Base-by-base conservation (phyloP, 2,329 filamentous ascomycete genomes). In the Phialophora expanda region DNA sequence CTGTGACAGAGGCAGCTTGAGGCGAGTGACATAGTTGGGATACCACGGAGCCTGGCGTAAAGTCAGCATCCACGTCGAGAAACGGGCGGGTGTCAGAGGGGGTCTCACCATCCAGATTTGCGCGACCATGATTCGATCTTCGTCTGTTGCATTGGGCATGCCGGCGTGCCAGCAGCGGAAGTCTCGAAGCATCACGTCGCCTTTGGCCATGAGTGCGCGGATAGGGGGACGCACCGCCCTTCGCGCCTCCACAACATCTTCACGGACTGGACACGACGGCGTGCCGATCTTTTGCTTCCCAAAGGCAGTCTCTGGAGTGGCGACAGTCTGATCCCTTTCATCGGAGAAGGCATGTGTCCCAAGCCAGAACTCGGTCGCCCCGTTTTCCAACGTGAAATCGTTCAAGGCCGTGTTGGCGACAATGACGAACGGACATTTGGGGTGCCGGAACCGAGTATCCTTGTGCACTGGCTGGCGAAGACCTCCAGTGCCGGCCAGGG, bases 291-390 rank as follows among this genome's bases (percentile, higher is more conserved):
- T 63, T 51, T 63, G 57, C 20, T 65, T 57, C 38, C 38, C 55
- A 53, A 48, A 38, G 32, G 61, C 63, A 9, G 61, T 54, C 38
- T 57, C 62, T 5, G 61, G 55, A 8, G 71, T 72, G 14, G 75
- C 73, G 38, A 73, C 58, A 44, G 72, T 69, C 70, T 79, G 76
- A 62, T 79, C 76, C 12, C 54, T 57, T 26, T 70, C 66, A 1
- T 70, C 71, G 4, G 77, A 78, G 66, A 71, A 69, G 14, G 74
- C 74, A 66, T 79, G 76, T n/a, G 76, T 76, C 2, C 78, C 78
- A 6, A 79, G 75, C 78, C 77, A 80, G 70, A 80, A 79, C 69
- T 79, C 78, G 2, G 78, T 80, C 1, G 76, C 71, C 28, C 78
- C 78, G 61, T 76, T 80, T 24, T 66, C 72, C 2, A 66, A 57